Evolutionary conservation across 73 alveolate genomes (phyloP).

Genomic region (Paraurostyla sp.): DNA sequence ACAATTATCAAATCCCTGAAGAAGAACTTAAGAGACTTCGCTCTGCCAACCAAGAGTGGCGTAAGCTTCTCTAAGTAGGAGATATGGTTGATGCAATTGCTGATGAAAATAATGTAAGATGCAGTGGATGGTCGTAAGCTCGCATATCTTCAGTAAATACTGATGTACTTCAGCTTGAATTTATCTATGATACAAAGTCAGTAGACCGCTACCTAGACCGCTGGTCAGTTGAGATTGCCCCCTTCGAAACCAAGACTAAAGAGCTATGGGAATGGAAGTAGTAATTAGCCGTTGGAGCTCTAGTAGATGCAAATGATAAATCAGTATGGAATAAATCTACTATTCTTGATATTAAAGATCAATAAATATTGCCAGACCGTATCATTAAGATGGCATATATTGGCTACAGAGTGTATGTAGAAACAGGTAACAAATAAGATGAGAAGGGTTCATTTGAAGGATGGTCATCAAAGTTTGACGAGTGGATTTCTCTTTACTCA

Average conservation of each 20-base stretch:
- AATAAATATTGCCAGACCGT: not conserved
- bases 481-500: slow-evolving; percentile 77
- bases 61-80: slow-evolving; percentile 75
- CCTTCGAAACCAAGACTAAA: slow-evolving; percentile 29
- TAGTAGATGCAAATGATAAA: slow-evolving; percentile 58
- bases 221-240: slow-evolving; percentile 60
- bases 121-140: slow-evolving; percentile 68
- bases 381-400: slow-evolving; percentile 28
- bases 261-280: slow-evolving; percentile 66
- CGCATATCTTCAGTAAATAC: slow-evolving; percentile 35
- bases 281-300: not conserved
- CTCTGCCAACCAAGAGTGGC: slow-evolving; percentile 69
- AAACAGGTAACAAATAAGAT: slow-evolving; percentile 77
- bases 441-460: slow-evolving; percentile 77
- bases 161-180: slow-evolving; percentile 42
- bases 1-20: slow-evolving; percentile 51
- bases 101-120: slow-evolving; percentile 38
- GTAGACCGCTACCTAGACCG: slow-evolving; percentile 51
- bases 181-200: slow-evolving; percentile 17
- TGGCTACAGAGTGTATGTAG: slow-evolving; percentile 84
- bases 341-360: slow-evolving; percentile 59
- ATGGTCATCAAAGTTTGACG: slow-evolving; percentile 83
- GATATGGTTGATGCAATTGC: slow-evolving; percentile 77
- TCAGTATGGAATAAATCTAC: slow-evolving; percentile 72
- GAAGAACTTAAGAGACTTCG: slow-evolving; percentile 14